Evolutionary conservation across 129 eudicot genomes (phyloP), one percentile per base, ranked within the genome.

Genomic region (Escallonia herrerae): DNA sequence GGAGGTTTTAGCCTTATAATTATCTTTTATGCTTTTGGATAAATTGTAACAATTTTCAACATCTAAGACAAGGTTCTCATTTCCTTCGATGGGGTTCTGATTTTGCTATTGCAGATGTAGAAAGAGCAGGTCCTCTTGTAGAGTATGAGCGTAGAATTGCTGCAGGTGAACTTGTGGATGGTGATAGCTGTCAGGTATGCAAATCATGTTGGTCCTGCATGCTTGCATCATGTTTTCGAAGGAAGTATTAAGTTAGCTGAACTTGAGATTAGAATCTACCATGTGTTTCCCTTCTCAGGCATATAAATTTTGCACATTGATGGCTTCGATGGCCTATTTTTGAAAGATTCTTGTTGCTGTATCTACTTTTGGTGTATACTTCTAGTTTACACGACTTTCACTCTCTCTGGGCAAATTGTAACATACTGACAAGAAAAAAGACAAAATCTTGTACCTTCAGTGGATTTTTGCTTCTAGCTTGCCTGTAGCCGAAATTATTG

Each of bases 101-200:
- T 60, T 71, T 55, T 64, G 58, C 4, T 52, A 41, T 66, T 60
- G 50, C 79, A 81, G 95, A 80, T 48, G 66, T 49, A 37, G 67
- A 54, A 43, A 78, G 70, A 45, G 81, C 78, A 45, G 95, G 99
- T 55, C 97, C 95, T 57, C 83, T 94, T 40, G 82, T 84, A 67
- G 97, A 94, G 66, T 94, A 94, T 63, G 87, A 86, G 68, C 80
- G 95, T 43, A 82, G 95, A 81, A 77, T 94, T 60, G 72, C 78
- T 53, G 90, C 88, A 10, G 95, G 95, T 70, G 99, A 94, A 50
- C 95, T 94, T 54, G 72, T 77, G 67, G 93, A 86, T 67, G 99
- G 99, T 74, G 97, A 89, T 83, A 68, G 63, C 55, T 80, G 80
- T 64, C 97, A 94, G 93, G 99, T 89, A 69, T 63, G 61, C 12